A percentile compares a stretch with the other conserved stretches of the same genome.
Conservation (phyloP, 495 filamentous ascomycete species). For the Lophiotrema nucula region DNA sequence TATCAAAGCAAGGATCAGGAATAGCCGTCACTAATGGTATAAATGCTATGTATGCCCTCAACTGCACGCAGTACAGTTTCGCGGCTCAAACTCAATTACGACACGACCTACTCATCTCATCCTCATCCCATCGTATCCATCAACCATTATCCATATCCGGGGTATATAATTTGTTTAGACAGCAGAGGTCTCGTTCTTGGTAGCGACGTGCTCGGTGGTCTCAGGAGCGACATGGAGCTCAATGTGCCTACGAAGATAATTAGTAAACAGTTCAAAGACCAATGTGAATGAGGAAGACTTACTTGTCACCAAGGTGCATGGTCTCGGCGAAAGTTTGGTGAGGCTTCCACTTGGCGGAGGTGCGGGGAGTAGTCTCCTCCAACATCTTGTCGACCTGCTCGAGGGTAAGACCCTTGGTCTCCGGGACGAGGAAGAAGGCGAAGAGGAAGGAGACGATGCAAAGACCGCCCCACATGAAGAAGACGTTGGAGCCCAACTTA, state of each 20-base stretch:
- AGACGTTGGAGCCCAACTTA: conserved; percentile 70
- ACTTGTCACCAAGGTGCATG: conserved; percentile 56
- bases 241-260: conserved; percentile 33
- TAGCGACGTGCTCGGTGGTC: not conserved
- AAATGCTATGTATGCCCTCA: not conserved
- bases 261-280: not conserved
- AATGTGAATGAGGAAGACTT: not conserved
- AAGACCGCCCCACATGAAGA: conserved; percentile 75
- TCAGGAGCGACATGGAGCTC: conserved; percentile 23
- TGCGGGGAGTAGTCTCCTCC: conserved; percentile 74
- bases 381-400: conserved; percentile 91
- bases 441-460: conserved; percentile 56
- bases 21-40: too few species aligned
- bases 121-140: not conserved
- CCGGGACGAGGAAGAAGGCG: conserved; percentile 24
- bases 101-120: not conserved
- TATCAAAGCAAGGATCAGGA: too few species aligned
- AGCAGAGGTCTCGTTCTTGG: not conserved
- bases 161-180: not conserved
- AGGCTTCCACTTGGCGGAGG: conserved; percentile 68
- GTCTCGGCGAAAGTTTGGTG: conserved; percentile 66
- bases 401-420: conserved; percentile 62
- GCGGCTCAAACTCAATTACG: not conserved
- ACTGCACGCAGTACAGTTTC: not conserved
- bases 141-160: not conserved